A percentile compares a stretch with the other conserved stretches of the same genome.
These are phyloP conservation scores for Perkinsus olseni DNA, from an alignment of 169 alveolate genomes.

Conservation along the genomic window DNA sequence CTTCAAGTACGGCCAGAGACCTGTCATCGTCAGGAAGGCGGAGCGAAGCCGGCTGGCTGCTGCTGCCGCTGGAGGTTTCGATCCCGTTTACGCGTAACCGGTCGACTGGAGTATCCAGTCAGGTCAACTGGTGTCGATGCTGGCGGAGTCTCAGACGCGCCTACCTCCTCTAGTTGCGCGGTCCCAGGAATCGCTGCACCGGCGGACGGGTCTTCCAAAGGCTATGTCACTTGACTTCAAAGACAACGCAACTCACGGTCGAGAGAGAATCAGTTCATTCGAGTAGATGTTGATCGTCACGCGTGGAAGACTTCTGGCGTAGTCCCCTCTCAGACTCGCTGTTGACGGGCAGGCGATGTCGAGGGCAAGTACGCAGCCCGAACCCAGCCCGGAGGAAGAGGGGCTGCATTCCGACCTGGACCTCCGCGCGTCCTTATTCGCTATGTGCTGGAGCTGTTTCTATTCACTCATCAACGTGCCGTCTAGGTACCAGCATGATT, in stretches of 20 bases:
- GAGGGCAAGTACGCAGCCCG: conserved; percentile 9
- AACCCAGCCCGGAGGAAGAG: conserved; percentile 23
- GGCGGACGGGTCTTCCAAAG: neutral
- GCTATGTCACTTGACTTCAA: neutral
- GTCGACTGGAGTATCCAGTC: too few relatives aligned
- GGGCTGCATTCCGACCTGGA: conserved; percentile 23
- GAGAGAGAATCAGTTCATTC: neutral
- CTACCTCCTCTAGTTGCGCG: neutral
- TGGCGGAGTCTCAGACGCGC: neutral
- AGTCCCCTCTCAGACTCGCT: neutral
- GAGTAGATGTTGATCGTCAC: too few relatives aligned
- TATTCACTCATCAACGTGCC: conserved; percentile 50
- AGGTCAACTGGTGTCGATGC: neutral
- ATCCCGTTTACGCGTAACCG: conserved; percentile 9
- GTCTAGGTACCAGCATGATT: conserved; percentile 46
- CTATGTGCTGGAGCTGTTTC: conserved; percentile 39
- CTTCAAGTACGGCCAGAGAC: conserved; percentile 54
- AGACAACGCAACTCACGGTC: too few relatives aligned
- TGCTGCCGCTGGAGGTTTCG: conserved; percentile 6
- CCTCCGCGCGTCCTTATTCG: conserved; percentile 30
- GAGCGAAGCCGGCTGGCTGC: conserved; percentile 34
- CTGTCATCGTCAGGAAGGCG: conserved; percentile 38
- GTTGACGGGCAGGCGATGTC: conserved; percentile 9
- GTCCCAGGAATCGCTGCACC: neutral
- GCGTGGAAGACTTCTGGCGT: too few relatives aligned